Evolutionary conservation across 352 stramenopile species (phyloP), one percentile per base, ranked within the genome.

Genomic region (Thalassiosira mediterranea): DNA sequence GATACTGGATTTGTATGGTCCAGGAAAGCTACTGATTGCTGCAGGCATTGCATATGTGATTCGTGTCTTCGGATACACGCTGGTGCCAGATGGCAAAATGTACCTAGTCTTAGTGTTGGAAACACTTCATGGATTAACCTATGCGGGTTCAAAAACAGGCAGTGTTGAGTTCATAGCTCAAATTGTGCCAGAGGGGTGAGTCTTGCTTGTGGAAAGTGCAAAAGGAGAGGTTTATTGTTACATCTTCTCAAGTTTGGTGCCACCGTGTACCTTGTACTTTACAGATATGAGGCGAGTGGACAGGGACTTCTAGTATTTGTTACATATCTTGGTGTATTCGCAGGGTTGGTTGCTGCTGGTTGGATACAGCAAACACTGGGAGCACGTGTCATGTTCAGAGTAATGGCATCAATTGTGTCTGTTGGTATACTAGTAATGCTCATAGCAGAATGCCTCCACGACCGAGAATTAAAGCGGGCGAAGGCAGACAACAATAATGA

Each of bases 51-150:
- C 75, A 7, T 88, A 84, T 26, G 42, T 80, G 13, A 67, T 71
- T 44, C 61, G 81, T 42, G 72, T 86, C 3, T 19, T 86, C 19
- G 76, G 76, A 8, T 86, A 83, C n/a, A 81, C 72, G 17, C 13
- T 88, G 13, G 42, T 86, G 7, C 62, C 81, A 13, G 23, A 72
- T 49, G 32, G 48, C 11, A 21, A 67, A 26, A 71, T 83, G 58
- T 51, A 19, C 29, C 37, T 76, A 0, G 48, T 88, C 38, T 52
- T 88, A 4, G 21, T 81, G 11, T 52, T 88, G 28, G 81, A 88
- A 70, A 62, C 67, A 23, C 53, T 88, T 7, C 81, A 88, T 63
- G 81, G 76, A 15, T 57, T 86, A 40, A 84, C 77, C 25, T 86
- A 77, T 52, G 76, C 72, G n/a, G 69, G 72, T 48, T 42, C 46